phyloP scores from a whole-genome alignment of 495 filamentous ascomycete species.

The Penicillium ucsense region DNA sequence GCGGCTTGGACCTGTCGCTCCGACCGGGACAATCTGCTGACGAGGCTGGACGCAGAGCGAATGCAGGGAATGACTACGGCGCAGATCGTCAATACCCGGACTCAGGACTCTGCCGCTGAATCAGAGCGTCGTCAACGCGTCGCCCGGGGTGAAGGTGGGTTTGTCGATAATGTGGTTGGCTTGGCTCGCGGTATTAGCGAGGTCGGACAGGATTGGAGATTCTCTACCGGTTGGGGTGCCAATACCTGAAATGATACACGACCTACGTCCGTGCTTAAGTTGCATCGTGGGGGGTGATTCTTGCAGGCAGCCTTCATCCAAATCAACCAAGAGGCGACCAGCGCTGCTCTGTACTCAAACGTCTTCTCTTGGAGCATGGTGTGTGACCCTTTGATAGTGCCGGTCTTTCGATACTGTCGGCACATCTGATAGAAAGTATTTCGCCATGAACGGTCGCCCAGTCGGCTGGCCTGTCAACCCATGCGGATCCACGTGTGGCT shows the following conservation, averaged over 20 bases:
- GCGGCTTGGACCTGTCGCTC: conserved; percentile 20
- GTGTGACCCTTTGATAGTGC: too few species aligned
- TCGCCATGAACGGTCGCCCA: too few species aligned
- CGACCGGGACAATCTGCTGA: conserved; percentile 8
- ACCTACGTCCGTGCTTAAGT: too few species aligned
- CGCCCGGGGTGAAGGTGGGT: conserved; percentile 18
- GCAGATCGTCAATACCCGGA: conserved; percentile 8
- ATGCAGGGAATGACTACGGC: conserved; percentile 12
- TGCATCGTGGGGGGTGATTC: too few species aligned
- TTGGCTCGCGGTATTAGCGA: conserved; percentile 21
- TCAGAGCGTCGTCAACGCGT: conserved; percentile 17
- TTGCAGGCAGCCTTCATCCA: too few species aligned
- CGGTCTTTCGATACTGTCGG: too few species aligned
- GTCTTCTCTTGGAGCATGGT: too few species aligned
- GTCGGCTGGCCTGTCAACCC: too few species aligned
- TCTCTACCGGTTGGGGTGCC: conserved; percentile 21
- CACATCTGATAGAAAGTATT: too few species aligned
- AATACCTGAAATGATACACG: conserved; percentile 6
- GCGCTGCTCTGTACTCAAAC: too few species aligned
- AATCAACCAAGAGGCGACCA: too few species aligned
- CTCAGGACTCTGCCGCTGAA: conserved; percentile 13
- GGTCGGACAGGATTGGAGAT: conserved; percentile 15
- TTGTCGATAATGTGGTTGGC: conserved; percentile 20
- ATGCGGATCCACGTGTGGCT: too few species aligned
- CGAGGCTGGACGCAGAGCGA: conserved; percentile 16